Conservation (phyloP, 768 basidiomycete genomes). For the Tricholoma bakamatsutake region DNA sequence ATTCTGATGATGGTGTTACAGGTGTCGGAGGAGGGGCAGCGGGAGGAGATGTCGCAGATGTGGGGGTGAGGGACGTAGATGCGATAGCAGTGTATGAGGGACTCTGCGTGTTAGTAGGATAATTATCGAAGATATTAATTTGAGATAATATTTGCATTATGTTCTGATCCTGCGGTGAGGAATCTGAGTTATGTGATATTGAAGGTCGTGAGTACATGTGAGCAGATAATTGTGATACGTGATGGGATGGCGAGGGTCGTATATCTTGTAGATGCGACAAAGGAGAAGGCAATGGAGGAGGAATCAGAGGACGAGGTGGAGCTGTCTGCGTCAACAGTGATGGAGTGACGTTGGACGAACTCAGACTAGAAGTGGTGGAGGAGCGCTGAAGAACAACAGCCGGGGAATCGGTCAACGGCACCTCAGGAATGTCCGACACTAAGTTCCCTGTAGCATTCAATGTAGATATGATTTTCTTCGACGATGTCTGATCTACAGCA, state of each 20-base stretch:
- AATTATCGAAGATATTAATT: conserved; percentile 8
- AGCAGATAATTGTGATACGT: conserved; percentile 35
- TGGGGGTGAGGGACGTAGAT: conserved; percentile 22
- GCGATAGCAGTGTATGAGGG: neutral
- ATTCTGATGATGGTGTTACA: conserved; percentile 21
- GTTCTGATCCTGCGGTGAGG: conserved; percentile 17
- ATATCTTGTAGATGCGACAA: conserved; percentile 21
- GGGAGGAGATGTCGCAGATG: conserved; percentile 19
- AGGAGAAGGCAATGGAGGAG: conserved; percentile 14
- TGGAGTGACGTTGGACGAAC: conserved; percentile 26
- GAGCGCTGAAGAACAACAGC: conserved; percentile 12
- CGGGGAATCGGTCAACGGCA: conserved; percentile 7
- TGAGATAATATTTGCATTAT: conserved; percentile 2
- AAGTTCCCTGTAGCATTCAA: conserved; percentile 23
- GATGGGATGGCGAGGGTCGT: conserved; percentile 34
- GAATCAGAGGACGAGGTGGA: conserved; percentile 27
- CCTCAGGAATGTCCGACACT: conserved; percentile 10
- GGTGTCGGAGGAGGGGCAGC: conserved; percentile 36
- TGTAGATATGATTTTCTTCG: conserved; percentile 17
- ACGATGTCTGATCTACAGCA: conserved; percentile 12
- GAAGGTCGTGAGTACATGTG: conserved; percentile 30
- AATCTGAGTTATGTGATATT: conserved; percentile 20
- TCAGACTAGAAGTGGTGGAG: conserved; percentile 6
- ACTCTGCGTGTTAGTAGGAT: conserved; percentile 11
- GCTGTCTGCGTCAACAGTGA: conserved; percentile 66